These are phyloP conservation scores for Solanum aculeatissimum DNA, from an alignment of 305 asterid genomes.

Conservation along the genomic window DNA sequence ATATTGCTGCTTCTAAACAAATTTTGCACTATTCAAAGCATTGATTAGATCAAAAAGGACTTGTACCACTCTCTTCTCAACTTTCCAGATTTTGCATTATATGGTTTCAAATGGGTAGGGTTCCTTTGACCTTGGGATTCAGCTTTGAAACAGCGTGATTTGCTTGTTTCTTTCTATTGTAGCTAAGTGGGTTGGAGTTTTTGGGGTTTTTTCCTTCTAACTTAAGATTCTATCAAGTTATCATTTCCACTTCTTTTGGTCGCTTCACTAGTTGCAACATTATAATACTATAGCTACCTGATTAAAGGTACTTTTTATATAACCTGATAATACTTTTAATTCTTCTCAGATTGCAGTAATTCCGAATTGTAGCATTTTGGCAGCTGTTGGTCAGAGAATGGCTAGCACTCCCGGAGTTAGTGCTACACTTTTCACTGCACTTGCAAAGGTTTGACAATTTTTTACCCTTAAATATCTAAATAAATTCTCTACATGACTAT, in stretches of 20 bases:
- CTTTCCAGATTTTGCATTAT: neutral
- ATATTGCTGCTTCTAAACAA: neutral
- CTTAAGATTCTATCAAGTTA: neutral
- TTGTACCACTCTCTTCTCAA: neutral
- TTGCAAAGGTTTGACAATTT: conserved; percentile 70
- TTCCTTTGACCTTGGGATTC: neutral
- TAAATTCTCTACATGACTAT: neutral
- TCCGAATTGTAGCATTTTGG: conserved; percentile 95
- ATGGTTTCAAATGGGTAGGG: neutral
- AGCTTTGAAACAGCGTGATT: neutral
- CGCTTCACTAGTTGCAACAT: neutral
- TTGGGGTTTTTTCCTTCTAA: neutral
- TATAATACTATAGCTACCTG: neutral
- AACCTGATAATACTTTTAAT: neutral
- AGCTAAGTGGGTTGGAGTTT: neutral
- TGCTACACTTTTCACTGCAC: conserved; percentile 93
- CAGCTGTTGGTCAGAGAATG: conserved; percentile 98
- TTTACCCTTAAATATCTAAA: neutral
- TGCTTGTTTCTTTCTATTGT: neutral
- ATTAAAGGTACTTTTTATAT: neutral
- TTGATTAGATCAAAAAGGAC: neutral
- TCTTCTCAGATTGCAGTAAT: conserved; percentile 71
- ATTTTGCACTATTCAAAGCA: neutral
- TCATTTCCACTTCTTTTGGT: neutral
- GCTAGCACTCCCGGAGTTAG: conserved; percentile 99